These are phyloP conservation scores for Phallus indusiatus DNA, from an alignment of 768 basidiomycete species.

Conservation along the genomic window DNA sequence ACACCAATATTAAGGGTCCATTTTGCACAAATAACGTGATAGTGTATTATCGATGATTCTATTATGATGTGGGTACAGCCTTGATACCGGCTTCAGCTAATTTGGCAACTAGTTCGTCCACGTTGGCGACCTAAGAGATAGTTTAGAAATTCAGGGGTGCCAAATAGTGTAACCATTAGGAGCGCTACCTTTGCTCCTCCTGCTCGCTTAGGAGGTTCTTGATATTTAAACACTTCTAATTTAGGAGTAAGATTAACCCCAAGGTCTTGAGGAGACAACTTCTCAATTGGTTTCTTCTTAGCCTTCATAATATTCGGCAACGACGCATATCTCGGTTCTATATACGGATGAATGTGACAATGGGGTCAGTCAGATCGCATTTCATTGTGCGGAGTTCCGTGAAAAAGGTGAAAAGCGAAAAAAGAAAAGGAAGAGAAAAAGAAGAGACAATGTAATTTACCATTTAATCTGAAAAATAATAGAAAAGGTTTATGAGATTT, in stretches of 20 bases:
- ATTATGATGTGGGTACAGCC: conserved; percentile 4
- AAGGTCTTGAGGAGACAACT: conserved; percentile 68
- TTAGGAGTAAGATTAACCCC: conserved; percentile 75
- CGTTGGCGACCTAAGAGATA: conserved; percentile 51
- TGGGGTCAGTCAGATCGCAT: not conserved
- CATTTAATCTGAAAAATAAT: conserved; percentile 49
- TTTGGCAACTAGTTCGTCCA: conserved; percentile 83
- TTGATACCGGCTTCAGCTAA: conserved; percentile 72
- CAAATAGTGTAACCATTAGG: conserved; percentile 8
- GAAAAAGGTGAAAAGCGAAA: too few relatives aligned
- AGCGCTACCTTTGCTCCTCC: conserved; percentile 75
- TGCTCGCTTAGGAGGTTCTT: conserved; percentile 81
- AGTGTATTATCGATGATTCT: not conserved
- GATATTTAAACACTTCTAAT: conserved; percentile 78
- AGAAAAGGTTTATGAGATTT: not conserved
- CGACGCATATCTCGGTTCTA: conserved; percentile 96
- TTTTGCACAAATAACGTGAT: too few relatives aligned
- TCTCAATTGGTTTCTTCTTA: conserved; percentile 96
- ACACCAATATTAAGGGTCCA: too few relatives aligned
- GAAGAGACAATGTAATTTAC: conserved; percentile 25
- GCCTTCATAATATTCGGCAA: conserved; percentile 97
- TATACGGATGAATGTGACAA: conserved; percentile 1
- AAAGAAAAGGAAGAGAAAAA: conserved; percentile 3
- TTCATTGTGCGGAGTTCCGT: not conserved
- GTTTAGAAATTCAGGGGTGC: not conserved